These are phyloP conservation scores for Cryptosporidium ryanae DNA, from an alignment of 169 alveolate species.

Conservation along the genomic window DNA sequence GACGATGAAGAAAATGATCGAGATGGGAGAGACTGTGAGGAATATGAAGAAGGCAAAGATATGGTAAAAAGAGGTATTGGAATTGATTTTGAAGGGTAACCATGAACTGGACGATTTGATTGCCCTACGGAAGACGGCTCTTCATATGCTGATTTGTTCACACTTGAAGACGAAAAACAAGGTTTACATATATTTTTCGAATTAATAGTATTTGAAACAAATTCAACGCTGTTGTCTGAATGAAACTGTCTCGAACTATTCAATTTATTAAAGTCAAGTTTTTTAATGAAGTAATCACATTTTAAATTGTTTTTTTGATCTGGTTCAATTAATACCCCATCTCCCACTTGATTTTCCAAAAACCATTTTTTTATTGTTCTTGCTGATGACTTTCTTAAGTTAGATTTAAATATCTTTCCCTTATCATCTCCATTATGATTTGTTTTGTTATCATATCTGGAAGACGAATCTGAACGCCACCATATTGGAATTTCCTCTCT, in stretches of 20 bases:
- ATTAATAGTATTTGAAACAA: not conserved
- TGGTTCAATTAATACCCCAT: no score
- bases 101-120: no score
- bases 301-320: no score
- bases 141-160: not conserved
- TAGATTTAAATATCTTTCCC: not conserved
- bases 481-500: constrained; percentile 70
- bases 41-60: not conserved
- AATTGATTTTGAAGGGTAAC: constrained; percentile 1
- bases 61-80: not conserved
- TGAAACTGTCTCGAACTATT: not conserved
- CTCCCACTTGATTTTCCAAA: constrained; percentile 19
- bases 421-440: not conserved
- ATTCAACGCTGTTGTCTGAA: not conserved
- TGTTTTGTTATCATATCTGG: constrained; percentile 1
- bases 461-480: constrained; percentile 75
- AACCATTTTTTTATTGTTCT: constrained; percentile 63
- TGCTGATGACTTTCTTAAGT: not conserved
- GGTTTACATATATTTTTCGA: not conserved
- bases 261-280: no score
- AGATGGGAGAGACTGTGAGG: constrained; percentile 20
- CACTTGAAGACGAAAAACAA: constrained; percentile 9
- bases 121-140: no score
- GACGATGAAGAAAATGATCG: not conserved
- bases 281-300: no score